Conservation (phyloP, 1,139 yeast genomes). For the Blastobotrys malaysiensis region DNA sequence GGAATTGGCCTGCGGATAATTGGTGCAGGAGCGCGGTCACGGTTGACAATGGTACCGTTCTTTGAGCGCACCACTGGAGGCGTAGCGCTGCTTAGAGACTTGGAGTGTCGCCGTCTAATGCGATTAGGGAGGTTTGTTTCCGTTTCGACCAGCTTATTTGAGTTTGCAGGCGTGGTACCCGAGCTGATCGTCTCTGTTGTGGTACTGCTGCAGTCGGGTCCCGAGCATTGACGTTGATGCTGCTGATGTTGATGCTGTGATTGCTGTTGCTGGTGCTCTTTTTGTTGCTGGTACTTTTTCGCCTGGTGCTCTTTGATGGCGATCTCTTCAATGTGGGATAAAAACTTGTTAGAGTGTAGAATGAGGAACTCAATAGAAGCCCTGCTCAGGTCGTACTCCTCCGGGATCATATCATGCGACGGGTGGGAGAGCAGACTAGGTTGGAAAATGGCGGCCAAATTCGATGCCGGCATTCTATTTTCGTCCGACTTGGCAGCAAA, state of each 20-base stretch:
- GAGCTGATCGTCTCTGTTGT: too few species aligned
- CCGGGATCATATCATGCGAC: slow-evolving; percentile 84
- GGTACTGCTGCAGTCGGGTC: not conserved
- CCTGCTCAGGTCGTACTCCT: slow-evolving; percentile 83
- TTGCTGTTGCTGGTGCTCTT: slow-evolving; percentile 1
- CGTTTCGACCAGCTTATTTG: not conserved
- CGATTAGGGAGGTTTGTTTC: not conserved
- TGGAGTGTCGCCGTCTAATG: slow-evolving; percentile 16
- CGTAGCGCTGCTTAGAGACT: slow-evolving; percentile 11
- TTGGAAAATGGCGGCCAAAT: slow-evolving; percentile 92
- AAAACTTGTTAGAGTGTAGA: slow-evolving; percentile 64
- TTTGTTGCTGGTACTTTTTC: slow-evolving; percentile 11
- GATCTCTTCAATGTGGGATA: slow-evolving; percentile 45
- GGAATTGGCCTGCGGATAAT: not conserved
- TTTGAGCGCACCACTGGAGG: not conserved
- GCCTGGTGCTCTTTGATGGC: slow-evolving; percentile 30
- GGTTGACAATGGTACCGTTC: not conserved
- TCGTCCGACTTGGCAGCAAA: slow-evolving; percentile 73
- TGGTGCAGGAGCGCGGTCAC: not conserved
- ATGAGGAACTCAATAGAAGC: slow-evolving; percentile 84
- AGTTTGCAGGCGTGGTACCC: not conserved
- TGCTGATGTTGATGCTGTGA: not conserved
- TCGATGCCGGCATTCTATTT: slow-evolving; percentile 88
- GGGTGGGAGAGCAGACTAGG: slow-evolving; percentile 93
- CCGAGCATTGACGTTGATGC: slow-evolving; percentile 1